Base-by-base conservation (phyloP, 2,329 filamentous ascomycete species). In the Endothia cerciana region DNA sequence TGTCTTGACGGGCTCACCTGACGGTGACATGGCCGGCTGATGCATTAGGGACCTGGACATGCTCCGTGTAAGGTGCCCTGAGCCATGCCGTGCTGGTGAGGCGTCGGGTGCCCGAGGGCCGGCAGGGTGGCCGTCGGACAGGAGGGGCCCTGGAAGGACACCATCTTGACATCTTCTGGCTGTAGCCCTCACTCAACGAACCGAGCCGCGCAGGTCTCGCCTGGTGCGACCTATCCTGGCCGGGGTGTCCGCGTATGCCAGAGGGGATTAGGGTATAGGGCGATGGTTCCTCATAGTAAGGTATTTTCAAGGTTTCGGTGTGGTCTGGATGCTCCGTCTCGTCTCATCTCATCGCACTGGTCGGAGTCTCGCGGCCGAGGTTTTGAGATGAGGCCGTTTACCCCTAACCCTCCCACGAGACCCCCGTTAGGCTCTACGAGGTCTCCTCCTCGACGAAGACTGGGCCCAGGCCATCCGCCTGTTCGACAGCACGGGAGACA, bases 21-120 rank as follows among this genome's bases (percentile, higher is more conserved):
- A 87, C 76, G 15, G 76, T 78, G 49, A 87, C 79, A 69, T 75
- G 72, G 28, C 85, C 84, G 2, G 82, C 79, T 1, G 82, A 85
- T 62, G 81, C 83, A 64, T 80, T 83, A 45, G 74, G 76, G 11
- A 87, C 78, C 2, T 74, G 72, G 61, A 87, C 73, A 60, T 81
- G 78, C 63, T 83, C 77, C 66, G 76, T 72, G 58, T 63, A 47
- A 61, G 67, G 60, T 5, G 51, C 55, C 28, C 30, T 41, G 30
- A 47, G 43, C n/a, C 47, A 33, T 6, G 63, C 40, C 53, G 64
- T 64, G 41, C 55, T 43, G 55, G 59, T 60, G 62, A 65, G 49
- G 36, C 33, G 40, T 59, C 61, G 60, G 25, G 15, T 15, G 28
- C 17, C 13, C 25, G 47, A 41, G 2, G 10, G 10, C 11, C 22